Conservation (phyloP, 305 asterid species). For the Nicotiana rustica region DNA sequence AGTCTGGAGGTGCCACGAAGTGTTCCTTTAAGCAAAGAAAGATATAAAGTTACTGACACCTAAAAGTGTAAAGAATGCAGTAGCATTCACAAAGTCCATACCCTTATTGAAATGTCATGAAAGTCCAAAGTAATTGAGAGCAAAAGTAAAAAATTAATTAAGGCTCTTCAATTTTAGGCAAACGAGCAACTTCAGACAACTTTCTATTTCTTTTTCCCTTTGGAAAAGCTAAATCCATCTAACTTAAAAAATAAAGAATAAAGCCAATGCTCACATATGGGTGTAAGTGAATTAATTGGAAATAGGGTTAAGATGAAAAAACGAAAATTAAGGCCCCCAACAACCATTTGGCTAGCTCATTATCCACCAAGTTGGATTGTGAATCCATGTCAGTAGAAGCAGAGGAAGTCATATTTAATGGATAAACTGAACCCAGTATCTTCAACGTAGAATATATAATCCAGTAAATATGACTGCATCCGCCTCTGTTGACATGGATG, state of each 20-base stretch:
- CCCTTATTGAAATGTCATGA: not conserved
- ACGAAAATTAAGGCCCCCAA: not conserved
- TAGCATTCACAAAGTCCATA: not conserved
- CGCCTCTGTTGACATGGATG: too few relatives aligned
- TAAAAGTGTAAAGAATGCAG: not conserved
- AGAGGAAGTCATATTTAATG: not conserved
- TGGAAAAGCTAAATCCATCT: not conserved
- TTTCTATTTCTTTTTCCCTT: not conserved
- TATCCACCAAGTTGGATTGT: not conserved
- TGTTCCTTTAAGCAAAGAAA: constrained; percentile 59
- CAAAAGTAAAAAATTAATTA: too few relatives aligned
- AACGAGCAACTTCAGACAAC: not conserved
- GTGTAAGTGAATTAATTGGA: not conserved
- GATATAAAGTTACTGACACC: constrained; percentile 28
- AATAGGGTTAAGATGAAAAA: not conserved
- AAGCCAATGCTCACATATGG: not conserved
- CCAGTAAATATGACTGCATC: too few relatives aligned
- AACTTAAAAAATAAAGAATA: not conserved
- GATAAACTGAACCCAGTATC: not conserved
- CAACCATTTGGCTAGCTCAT: not conserved
- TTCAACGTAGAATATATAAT: not conserved
- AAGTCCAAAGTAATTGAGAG: constrained; percentile 28
- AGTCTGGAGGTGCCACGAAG: constrained; percentile 60
- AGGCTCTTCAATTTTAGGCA: too few relatives aligned
- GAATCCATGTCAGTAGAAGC: not conserved